Evolutionary conservation across 305 asterid species (phyloP).

Genomic region (Fraxinus baroniana): DNA sequence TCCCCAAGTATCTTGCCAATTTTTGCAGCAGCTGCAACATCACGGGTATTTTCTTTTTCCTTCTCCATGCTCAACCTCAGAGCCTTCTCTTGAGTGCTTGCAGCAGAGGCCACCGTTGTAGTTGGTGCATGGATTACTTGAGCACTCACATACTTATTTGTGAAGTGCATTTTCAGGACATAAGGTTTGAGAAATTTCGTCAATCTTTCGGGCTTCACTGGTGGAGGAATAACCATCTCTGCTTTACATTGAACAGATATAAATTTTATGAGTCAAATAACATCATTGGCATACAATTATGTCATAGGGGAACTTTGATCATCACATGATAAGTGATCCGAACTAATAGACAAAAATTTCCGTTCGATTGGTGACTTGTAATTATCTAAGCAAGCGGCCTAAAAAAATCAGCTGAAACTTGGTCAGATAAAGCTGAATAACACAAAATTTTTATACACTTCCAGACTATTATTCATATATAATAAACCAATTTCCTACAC

Average conservation of each 20-base stretch:
- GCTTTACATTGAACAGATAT: neutral
- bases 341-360: neutral
- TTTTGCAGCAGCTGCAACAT: conserved; percentile 49
- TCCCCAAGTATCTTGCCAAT: conserved; percentile 34
- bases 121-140: conserved; percentile 50
- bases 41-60: conserved; percentile 36
- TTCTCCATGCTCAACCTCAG: conserved; percentile 33
- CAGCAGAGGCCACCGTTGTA: conserved; percentile 42
- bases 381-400: neutral
- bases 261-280: neutral
- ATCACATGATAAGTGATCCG: neutral
- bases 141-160: conserved; percentile 32
- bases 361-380: neutral
- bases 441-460: neutral
- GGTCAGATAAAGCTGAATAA: neutral
- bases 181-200: conserved; percentile 44
- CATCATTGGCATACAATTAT: neutral
- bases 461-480: neutral
- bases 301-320: neutral
- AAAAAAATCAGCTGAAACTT: neutral
- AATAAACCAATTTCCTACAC: neutral
- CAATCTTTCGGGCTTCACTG: conserved; percentile 35
- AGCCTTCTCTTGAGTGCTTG: conserved; percentile 51
- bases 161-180: conserved; percentile 25
- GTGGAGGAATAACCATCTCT: conserved; percentile 45